Evolutionary conservation across 352 stramenopile species (phyloP), one percentile per base, ranked within the genome.

Genomic region (Globisporangium cylindrosporum): DNA sequence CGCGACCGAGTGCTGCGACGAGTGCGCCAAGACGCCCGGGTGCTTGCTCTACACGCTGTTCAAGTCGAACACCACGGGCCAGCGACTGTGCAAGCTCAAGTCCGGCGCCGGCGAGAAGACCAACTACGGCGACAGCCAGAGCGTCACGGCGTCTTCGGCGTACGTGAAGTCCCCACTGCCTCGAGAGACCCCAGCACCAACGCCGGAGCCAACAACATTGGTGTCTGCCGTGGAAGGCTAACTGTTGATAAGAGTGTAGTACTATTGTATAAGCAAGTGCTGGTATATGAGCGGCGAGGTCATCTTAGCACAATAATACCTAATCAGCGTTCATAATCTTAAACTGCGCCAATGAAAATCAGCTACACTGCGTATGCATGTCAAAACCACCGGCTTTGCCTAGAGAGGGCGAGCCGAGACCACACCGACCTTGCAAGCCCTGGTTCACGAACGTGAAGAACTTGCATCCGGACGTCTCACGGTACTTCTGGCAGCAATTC

Each of bases 401-500:
- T 34, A 22, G 6, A 55, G 20, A 0, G 41, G 1, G 24, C 59
- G 59, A 27, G 51, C 62, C 24, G 62, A 68, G 24, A 62, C 32
- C 20, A 29, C 29, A 4, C 53, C 62, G 24, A 55, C 32, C 25
- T 68, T 68, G 54, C 54, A n/a, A n/a, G n/a, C n/a, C n/a, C n/a
- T n/a, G n/a, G 46, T 77, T 79, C 3, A 72, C 62, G 8, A 68
- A 80, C 22, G 74, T 74, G 59, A 71, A 79, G 20, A 57, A 61
- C 3, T 24, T 41, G 60, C 73, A 79, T 1, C 29, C 65, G 24
- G n/a, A 3, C 8, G 25, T 56, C 10, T 62, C 36, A 14, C 27
- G 27, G 55, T 32, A 61, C 18, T 22, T 61, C 2, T 12, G 3
- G 2, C 29, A 51, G 43, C 36, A 64, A 18, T 55, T 24, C 22